Evolutionary conservation across 2,329 filamentous ascomycete species (phyloP).

Genomic region (Fusarium cicatricum): DNA sequence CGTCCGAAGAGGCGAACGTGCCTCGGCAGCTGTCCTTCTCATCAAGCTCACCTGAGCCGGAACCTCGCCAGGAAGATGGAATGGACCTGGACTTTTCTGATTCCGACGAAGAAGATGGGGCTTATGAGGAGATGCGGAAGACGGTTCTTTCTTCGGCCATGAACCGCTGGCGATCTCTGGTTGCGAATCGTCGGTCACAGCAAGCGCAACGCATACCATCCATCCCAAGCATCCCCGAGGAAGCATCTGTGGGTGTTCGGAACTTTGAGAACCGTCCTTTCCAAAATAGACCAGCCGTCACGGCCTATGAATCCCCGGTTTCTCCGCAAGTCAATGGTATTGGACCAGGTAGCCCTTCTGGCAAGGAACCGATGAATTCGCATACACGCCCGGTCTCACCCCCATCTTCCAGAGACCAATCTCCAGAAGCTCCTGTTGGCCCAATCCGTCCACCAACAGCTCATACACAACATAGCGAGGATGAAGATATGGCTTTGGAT

Average conservation of each 20-base stretch:
- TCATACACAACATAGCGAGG: constrained; percentile 9
- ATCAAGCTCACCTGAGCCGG: constrained; percentile 5
- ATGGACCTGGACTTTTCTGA: constrained; percentile 2
- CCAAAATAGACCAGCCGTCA: constrained; percentile 11
- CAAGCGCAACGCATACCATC: constrained; percentile 19
- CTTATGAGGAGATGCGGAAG: constrained; percentile 27
- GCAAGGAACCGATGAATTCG: constrained; percentile 11
- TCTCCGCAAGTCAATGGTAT: constrained; percentile 18
- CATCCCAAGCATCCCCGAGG: constrained; percentile 22
- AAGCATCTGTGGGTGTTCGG: constrained; percentile 21
- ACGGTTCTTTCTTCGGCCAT: constrained; percentile 35
- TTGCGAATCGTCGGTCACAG: constrained; percentile 23
- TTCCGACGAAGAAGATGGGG: constrained; percentile 24
- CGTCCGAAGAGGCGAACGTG: constrained; percentile 2
- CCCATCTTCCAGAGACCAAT: constrained; percentile 19
- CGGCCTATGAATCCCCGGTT: background rate
- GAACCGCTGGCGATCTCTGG: constrained; percentile 37
- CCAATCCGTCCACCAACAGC: constrained; percentile 15
- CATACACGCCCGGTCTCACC: constrained; percentile 5
- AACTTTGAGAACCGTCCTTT: constrained; percentile 22
- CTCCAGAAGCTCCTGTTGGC: constrained; percentile 12
- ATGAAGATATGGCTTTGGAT: background rate
- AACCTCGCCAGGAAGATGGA: constrained; percentile 8
- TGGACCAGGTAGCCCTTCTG: constrained; percentile 3
- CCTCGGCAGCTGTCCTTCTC: constrained; percentile 6